These are phyloP conservation scores for Echria macrotheca DNA, from an alignment of 495 filamentous ascomycete genomes.

Conservation along the genomic window DNA sequence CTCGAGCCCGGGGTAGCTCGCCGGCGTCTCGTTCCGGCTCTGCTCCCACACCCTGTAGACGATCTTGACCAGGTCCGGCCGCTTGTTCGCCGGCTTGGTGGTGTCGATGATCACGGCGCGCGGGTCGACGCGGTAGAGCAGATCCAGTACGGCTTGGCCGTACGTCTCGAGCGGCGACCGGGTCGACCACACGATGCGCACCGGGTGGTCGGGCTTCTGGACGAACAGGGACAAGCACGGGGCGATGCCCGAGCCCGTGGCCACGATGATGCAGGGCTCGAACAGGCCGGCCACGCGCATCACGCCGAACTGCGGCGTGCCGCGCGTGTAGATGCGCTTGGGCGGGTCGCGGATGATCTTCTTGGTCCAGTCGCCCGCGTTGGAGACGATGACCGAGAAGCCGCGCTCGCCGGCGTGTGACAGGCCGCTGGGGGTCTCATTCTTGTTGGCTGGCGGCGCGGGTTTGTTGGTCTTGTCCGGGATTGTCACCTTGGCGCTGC, in stretches of 20 bases:
- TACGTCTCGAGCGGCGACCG: constrained; percentile 40
- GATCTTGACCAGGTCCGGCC: constrained; percentile 51
- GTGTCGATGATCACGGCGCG: constrained; percentile 49
- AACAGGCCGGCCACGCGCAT: constrained; percentile 69
- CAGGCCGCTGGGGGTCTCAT: constrained; percentile 54
- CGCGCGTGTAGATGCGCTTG: constrained; percentile 51
- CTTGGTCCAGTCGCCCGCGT: constrained; percentile 81
- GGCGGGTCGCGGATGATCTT: constrained; percentile 57
- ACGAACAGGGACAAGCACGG: constrained; percentile 53
- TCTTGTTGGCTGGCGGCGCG: constrained; percentile 37
- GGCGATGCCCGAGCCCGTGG: constrained; percentile 79
- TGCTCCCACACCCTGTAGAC: constrained; percentile 52
- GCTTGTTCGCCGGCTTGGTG: constrained; percentile 25
- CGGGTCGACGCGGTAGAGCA: constrained; percentile 40
- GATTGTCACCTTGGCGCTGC: background rate
- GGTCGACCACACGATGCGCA: constrained; percentile 48
- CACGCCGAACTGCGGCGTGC: constrained; percentile 58
- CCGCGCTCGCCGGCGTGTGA: constrained; percentile 47
- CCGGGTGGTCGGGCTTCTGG: constrained; percentile 32
- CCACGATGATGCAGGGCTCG: constrained; percentile 63
- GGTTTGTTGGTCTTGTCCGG: constrained; percentile 23
- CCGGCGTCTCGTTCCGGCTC: constrained; percentile 53
- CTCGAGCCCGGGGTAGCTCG: constrained; percentile 54
- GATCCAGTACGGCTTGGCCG: constrained; percentile 37
- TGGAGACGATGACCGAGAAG: constrained; percentile 68